A percentile compares a stretch with the other conserved stretches of the same genome.
phyloP scores from a whole-genome alignment of 2,329 filamentous ascomycete species.

The Exophiala bonariae region DNA sequence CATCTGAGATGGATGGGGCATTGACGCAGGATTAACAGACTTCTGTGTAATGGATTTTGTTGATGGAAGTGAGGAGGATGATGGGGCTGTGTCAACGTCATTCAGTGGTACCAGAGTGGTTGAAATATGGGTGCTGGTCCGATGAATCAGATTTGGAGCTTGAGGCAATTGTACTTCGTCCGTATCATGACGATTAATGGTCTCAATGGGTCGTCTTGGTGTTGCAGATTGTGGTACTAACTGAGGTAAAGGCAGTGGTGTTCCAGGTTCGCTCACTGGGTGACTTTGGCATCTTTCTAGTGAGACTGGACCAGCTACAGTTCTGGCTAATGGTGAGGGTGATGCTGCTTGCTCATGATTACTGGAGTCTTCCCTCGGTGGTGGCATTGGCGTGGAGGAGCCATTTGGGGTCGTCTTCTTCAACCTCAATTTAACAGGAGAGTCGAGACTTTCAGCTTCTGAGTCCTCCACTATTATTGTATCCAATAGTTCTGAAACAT shows the following conservation, averaged over 20 bases:
- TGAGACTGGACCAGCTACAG: too few species aligned
- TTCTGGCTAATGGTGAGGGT: neutral
- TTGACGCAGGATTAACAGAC: conserved; percentile 24
- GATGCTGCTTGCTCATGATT: too few species aligned
- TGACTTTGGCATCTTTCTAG: too few species aligned
- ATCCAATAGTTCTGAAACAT: too few species aligned
- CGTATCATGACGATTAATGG: conserved; percentile 4
- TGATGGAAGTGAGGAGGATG: conserved; percentile 18
- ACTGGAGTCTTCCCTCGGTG: too few species aligned
- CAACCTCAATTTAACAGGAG: neutral
- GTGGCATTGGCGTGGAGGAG: neutral
- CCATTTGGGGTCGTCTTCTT: too few species aligned
- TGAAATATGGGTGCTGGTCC: conserved; percentile 10
- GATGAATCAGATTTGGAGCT: conserved; percentile 7
- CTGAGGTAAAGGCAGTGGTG: conserved; percentile 13
- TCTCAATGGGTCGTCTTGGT: neutral
- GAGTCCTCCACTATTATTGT: neutral
- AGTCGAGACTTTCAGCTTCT: neutral
- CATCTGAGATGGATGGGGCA: conserved; percentile 28
- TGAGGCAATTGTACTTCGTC: conserved; percentile 15
- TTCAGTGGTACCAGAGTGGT: conserved; percentile 24
- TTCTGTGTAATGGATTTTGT: conserved; percentile 16
- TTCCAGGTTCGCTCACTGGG: neutral
- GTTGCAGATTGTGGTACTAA: conserved; percentile 11
- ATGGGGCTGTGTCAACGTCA: conserved; percentile 8